Percentiles rank a stretch among this genome's conserved stretches.
phyloP scores from a whole-genome alignment of 768 basidiomycete species.

The Mycena pura region DNA sequence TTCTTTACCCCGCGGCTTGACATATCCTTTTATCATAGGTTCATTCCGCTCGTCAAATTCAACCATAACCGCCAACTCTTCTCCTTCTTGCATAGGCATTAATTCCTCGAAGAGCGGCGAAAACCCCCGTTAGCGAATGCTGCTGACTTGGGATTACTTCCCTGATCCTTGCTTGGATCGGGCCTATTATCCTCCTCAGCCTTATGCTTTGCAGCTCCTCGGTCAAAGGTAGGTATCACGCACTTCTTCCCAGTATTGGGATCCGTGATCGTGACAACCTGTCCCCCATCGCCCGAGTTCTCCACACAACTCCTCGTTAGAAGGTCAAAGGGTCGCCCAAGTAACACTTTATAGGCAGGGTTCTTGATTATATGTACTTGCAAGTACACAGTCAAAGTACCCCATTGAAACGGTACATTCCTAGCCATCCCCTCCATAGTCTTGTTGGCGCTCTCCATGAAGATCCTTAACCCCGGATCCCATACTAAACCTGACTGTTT shows the following conservation, averaged over 20 bases:
- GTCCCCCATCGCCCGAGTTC: too few species aligned
- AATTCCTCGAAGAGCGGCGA: constrained; percentile 16
- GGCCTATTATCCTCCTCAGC: not conserved
- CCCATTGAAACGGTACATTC: constrained; percentile 35
- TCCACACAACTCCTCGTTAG: constrained; percentile 30
- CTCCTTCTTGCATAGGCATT: not conserved
- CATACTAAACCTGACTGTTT: constrained; percentile 11
- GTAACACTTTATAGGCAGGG: constrained; percentile 33
- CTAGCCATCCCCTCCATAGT: constrained; percentile 29
- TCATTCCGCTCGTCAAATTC: not conserved
- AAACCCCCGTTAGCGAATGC: constrained; percentile 2
- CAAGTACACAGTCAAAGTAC: constrained; percentile 28
- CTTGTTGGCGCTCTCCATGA: constrained; percentile 37
- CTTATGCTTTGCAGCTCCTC: not conserved
- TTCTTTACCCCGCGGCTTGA: not conserved
- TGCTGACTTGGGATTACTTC: too few species aligned
- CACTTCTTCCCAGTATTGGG: constrained; percentile 26
- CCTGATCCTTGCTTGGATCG: not conserved
- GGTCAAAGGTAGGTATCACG: not conserved
- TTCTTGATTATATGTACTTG: constrained; percentile 36
- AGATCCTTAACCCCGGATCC: constrained; percentile 29
- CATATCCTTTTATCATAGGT: not conserved
- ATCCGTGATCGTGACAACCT: constrained; percentile 31
- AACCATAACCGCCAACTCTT: constrained; percentile 3
- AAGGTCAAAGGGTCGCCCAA: constrained; percentile 39